Evolutionary conservation across 495 filamentous ascomycete genomes (phyloP).

Genomic region (Parathielavia hyrcaniae): DNA sequence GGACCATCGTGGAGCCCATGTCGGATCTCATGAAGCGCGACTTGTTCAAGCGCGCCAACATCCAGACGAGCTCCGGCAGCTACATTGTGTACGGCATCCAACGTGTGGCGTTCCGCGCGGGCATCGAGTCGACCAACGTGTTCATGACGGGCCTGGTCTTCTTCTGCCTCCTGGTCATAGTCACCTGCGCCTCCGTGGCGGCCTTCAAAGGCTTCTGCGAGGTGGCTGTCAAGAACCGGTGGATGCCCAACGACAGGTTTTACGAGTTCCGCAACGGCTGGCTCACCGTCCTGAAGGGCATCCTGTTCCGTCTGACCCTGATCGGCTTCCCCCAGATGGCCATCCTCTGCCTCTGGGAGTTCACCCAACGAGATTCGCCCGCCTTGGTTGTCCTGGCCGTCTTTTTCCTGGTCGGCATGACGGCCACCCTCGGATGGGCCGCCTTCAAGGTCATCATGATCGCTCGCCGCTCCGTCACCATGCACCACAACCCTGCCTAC

Average conservation of each 20-base stretch:
- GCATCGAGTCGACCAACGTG: slow-evolving; percentile 87
- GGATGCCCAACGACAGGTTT: slow-evolving; percentile 84
- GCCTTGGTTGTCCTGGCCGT: slow-evolving; percentile 84
- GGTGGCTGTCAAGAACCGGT: slow-evolving; percentile 60
- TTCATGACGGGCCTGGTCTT: slow-evolving; percentile 90
- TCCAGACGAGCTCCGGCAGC: slow-evolving; percentile 47
- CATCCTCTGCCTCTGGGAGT: slow-evolving; percentile 92
- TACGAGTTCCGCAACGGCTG: slow-evolving; percentile 89
- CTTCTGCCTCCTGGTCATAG: slow-evolving; percentile 75
- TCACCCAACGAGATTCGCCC: slow-evolving; percentile 76
- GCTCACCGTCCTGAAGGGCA: slow-evolving; percentile 58
- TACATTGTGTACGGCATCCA: slow-evolving; percentile 81
- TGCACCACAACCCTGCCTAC: slow-evolving; percentile 97
- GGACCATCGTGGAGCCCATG: slow-evolving; percentile 41
- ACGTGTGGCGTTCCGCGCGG: slow-evolving; percentile 78
- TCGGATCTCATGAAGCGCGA: slow-evolving; percentile 24
- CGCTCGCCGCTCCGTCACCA: slow-evolving; percentile 77
- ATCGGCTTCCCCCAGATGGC: slow-evolving; percentile 94
- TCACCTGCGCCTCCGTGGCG: slow-evolving; percentile 64
- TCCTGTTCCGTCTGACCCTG: slow-evolving; percentile 85
- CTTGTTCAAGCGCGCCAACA: slow-evolving; percentile 42
- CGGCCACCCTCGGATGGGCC: slow-evolving; percentile 78
- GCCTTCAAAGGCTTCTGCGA: slow-evolving; percentile 81
- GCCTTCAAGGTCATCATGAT: slow-evolving; percentile 83
- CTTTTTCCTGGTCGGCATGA: slow-evolving; percentile 82